Evolutionary conservation across 306 rosid genomes (phyloP), one percentile per base, ranked within the genome.

Genomic region (Trifolium fragiferum): DNA sequence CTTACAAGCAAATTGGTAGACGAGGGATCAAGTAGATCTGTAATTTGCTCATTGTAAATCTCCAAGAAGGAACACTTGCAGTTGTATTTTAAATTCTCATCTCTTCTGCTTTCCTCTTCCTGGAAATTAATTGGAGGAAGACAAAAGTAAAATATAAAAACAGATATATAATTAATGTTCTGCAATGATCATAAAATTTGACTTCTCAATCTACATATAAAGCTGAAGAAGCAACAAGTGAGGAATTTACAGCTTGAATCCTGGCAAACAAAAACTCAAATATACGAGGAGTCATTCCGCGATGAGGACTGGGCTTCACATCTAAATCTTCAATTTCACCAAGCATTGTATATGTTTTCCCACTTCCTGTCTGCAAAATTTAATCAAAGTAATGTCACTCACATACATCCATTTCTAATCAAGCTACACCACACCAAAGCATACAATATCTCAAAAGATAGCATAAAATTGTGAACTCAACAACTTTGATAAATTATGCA

Each of bases 21-120:
- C 21, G 87, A 88, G 23, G 99, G 93, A 84, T 94, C 99, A 53
- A 94, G 95, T 68, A 94, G 97, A 80, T 94, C 99, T 1, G 96
- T 87, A 53, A 94, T 87, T 80, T 94, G 97, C 66, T 94, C 98
- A 57, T 94, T 94, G 85, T 91, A 94, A 80, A 94, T 92, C 87
- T 94, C 99, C 81, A 94, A 72, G 87, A 94, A 94, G 73, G 99
- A 94, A 80, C 99, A 94, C 85, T 92, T 94, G 96, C 97, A 94
- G 38, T 89, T 86, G 84, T 94, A 94, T 77, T 87, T 86, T 76
- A 94, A 80, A 73, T 84, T 91, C 80, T 94, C 99, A 60, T 94
- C 99, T 66, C 89, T 84, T 63, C 96, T 81, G 75, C 84, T 94
- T 86, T 94, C 99, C 86, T 94, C 99, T 89, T 94, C 99, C 99